phyloP scores from a whole-genome alignment of 2,329 filamentous ascomycete species.

The Exophiala xenobiotica region DNA sequence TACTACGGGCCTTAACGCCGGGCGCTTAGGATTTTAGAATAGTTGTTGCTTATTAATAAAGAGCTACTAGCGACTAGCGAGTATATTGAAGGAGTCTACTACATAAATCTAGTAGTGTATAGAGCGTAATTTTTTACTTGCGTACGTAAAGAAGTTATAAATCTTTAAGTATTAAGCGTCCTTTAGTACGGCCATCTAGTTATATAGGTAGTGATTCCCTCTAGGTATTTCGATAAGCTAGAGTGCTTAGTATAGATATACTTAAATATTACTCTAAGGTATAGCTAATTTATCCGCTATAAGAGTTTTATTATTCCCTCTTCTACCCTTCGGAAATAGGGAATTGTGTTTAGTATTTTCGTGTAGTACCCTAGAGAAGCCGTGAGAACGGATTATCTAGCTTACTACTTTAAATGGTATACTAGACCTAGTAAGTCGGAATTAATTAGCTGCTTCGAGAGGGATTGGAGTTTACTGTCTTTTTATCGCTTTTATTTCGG shows the following conservation, averaged over 20 bases:
- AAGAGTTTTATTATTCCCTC: background rate
- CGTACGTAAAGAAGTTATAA: background rate
- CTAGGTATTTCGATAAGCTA: background rate
- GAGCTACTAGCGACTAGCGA: background rate
- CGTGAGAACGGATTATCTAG: background rate
- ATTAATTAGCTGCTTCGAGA: background rate
- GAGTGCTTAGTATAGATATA: background rate
- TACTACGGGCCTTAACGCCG: too few species aligned
- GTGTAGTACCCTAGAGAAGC: background rate
- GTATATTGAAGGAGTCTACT: background rate
- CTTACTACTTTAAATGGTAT: background rate
- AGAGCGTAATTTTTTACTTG: background rate
- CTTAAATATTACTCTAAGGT: background rate
- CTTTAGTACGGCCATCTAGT: background rate
- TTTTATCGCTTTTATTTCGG: background rate
- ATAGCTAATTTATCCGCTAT: background rate
- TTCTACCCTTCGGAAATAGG: background rate
- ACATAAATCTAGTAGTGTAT: background rate
- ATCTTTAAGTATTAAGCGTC: background rate
- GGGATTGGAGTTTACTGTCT: background rate
- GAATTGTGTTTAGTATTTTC: background rate
- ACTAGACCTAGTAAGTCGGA: background rate
- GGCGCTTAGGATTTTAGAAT: too few species aligned
- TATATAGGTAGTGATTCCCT: background rate
- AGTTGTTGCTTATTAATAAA: too few species aligned